These are phyloP conservation scores for Sporothrix inflata DNA, from an alignment of 2,329 filamentous ascomycete species.

Conservation along the genomic window DNA sequence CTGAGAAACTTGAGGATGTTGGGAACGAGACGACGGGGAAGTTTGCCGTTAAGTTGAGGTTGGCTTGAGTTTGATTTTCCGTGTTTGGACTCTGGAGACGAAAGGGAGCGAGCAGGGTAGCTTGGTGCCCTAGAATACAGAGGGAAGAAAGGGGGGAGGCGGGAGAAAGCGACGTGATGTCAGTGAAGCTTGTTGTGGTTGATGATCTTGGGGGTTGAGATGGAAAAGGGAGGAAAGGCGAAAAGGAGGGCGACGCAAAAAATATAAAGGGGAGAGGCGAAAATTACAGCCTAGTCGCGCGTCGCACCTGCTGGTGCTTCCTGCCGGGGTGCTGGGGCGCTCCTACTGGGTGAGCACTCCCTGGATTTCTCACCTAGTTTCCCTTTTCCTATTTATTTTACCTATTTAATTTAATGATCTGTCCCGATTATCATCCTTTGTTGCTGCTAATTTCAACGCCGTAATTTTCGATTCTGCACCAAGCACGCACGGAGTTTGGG, in stretches of 20 bases:
- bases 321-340: constrained; percentile 9
- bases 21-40: constrained; percentile 44
- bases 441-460: constrained; percentile 17
- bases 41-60: constrained; percentile 38
- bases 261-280: constrained; percentile 39
- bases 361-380: neutral
- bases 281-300: constrained; percentile 36
- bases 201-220: constrained; percentile 41
- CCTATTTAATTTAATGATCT: constrained; percentile 27
- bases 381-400: constrained; percentile 23
- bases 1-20: constrained; percentile 11
- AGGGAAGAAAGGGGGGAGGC: constrained; percentile 37
- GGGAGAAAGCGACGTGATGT: constrained; percentile 28
- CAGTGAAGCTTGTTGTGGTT: constrained; percentile 45
- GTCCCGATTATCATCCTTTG: constrained; percentile 3
- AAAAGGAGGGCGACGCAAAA: constrained; percentile 39
- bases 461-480: constrained; percentile 24
- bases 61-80: constrained; percentile 31
- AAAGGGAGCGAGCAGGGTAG: constrained; percentile 75
- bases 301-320: constrained; percentile 26
- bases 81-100: constrained; percentile 72
- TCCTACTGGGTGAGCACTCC: constrained; percentile 22
- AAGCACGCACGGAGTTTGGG: constrained; percentile 35
- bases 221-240: constrained; percentile 39
- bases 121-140: constrained; percentile 80